phyloP scores from a whole-genome alignment of 768 basidiomycete genomes.

The Tulasnella sp. region DNA sequence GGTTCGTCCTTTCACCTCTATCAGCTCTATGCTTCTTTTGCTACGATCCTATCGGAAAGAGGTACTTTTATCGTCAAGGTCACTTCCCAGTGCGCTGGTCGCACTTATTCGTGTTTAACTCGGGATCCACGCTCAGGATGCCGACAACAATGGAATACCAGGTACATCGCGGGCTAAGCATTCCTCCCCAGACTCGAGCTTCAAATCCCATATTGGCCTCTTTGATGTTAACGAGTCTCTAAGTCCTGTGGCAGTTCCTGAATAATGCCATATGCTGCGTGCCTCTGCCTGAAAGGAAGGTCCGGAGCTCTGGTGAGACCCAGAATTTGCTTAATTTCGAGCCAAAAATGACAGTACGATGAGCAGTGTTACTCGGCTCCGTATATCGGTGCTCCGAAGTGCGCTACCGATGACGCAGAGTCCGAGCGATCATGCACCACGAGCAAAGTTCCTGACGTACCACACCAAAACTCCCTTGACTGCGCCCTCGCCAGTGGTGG shows the following conservation, averaged over 20 bases:
- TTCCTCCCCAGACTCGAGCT: neutral
- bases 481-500: no score
- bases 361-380: no score
- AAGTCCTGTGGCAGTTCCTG: neutral
- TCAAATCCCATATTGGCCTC: neutral
- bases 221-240: neutral
- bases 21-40: no score
- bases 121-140: neutral
- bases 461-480: no score
- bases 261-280: neutral
- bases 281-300: conserved; percentile 2
- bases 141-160: conserved; percentile 2
- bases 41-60: neutral
- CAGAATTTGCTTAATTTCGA: neutral
- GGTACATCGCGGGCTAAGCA: neutral
- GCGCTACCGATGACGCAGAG: neutral
- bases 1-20: neutral
- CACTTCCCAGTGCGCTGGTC: neutral
- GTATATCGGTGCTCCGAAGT: no score
- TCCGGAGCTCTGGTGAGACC: neutral
- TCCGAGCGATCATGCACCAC: no score
- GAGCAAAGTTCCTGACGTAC: no score
- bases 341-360: neutral
- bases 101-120: neutral
- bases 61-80: neutral